Base-by-base conservation (phyloP, 2,329 filamentous ascomycete genomes). In the Blumeria graminis region DNA sequence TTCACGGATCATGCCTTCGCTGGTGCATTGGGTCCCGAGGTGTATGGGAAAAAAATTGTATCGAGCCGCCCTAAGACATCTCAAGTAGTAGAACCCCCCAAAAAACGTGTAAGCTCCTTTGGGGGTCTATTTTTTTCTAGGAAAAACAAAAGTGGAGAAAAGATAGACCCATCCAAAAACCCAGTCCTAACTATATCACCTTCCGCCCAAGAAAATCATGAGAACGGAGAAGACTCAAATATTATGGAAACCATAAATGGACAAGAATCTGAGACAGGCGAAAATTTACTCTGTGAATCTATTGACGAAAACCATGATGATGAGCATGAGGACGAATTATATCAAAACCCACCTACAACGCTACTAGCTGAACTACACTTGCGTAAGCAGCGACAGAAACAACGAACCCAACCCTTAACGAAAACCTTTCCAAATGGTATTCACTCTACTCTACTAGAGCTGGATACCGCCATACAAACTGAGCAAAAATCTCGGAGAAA, bases 1-100 rank as follows among this genome's bases (percentile, higher is more conserved):
- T 96, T 96, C 63, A 94, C 85, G 0, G 87, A 95, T 64, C 88
- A 95, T 67, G 78, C 82, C 0, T 88, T 85, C 64, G 84, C 82
- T 33, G 88, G 88, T 4, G 78, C 80, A 60, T 72, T 88, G 10
- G 84, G 87, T 28, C 68, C 76, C 4, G 84, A 90, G 62, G 77
- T 89, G 0, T 93, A 92, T 65, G 83, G 83, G 39, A 65, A 70
- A 62, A 68, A 75, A 60, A 75, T 74, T 65, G 74, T 74, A 36
- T 65, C 71, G 60, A 70, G 75, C 61, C 76, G 74, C 66, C 61
- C 67, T 13, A 59, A 11, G 6, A n/a, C 38, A 9, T 16, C 38
- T 1, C 32, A 35, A 13, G 22, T 41, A 6, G 18, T 28, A 43
- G 53, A 16, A 32, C 46, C 59, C 18, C 55, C 53, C 2, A 76